Base-by-base conservation (phyloP, 441 rosid genomes). In the Mallotus japonicus region DNA sequence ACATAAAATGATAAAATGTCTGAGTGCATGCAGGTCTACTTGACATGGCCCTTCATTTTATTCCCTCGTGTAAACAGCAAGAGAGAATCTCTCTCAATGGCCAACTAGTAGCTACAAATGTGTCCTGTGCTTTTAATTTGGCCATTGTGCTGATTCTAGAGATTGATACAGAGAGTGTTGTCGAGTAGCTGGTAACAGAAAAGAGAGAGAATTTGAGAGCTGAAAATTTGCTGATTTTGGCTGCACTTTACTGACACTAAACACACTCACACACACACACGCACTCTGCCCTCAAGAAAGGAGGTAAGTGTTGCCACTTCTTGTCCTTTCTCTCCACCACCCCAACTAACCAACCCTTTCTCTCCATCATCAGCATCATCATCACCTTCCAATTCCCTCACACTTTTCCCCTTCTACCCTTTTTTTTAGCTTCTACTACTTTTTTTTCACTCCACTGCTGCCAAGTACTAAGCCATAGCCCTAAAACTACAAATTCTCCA, bases 11-110 rank as follows among this genome's bases (percentile, higher is more conserved):
- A 44, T 44, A 12, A 44, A 44, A 44, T 44, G 11, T 44, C 49
- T 44, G 2, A 1, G 49, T 44, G 49, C 49, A 19, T 44, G 49
- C 49, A 19, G 20, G n/a, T 64, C 32, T 20, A 42, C 32, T 37
- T 40, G 61, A 72, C 42, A 62, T 72, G 69, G 69, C 69, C 75
- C 68, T 64, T 72, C 55, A 10, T 72, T 4, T 65, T 42, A 32
- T 42, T 42, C 44, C 20, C 54, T 56, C 59, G 40, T 17, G 13
- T n/a, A 17, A 8, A 5, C 61, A n/a, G 2, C 13, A 14, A 16
- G 46, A 16, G 50, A 5, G 61, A 67, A 67, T 53, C 62, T 54
- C 34, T 17, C 16, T n/a, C 12, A 17, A 15, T 34, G 14, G 3
- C 19, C 42, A 49, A 49, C 49, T 50, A 49, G 40, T 20, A 37